A percentile compares a stretch with the other conserved stretches of the same genome.
Conservation (phyloP, 1,284 basidiomycete genomes). For the Ceratobasidium papillatum region DNA sequence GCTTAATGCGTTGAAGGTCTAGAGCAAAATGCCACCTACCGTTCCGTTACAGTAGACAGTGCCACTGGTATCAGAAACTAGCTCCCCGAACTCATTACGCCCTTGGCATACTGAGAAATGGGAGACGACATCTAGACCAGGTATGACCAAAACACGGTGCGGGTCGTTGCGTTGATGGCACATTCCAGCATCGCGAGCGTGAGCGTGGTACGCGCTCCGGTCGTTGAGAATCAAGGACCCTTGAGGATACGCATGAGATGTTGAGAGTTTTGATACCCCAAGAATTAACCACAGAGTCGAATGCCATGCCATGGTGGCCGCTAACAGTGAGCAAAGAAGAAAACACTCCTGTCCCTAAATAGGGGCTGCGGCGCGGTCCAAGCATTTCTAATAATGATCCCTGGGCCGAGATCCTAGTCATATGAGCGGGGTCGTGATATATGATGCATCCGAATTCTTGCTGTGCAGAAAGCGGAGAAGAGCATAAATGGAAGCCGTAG, state of each 20-base stretch:
- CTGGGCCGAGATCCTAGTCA: background rate
- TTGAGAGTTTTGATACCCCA: background rate
- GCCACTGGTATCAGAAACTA: conserved; percentile 19
- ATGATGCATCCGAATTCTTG: background rate
- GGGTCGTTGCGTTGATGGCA: conserved; percentile 17
- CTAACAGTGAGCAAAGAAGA: background rate
- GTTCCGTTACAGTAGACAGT: conserved; percentile 25
- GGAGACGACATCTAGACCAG: conserved; percentile 16
- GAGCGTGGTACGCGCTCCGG: conserved; percentile 8
- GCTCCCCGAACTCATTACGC: conserved; percentile 31
- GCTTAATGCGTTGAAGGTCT: background rate
- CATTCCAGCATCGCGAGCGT: conserved; percentile 28
- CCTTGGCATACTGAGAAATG: conserved; percentile 23
- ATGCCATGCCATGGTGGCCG: background rate
- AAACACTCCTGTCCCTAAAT: background rate
- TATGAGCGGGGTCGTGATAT: background rate
- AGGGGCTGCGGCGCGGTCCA: background rate
- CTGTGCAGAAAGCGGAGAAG: background rate
- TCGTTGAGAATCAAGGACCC: conserved; percentile 25
- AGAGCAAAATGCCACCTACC: background rate
- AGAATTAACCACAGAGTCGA: background rate
- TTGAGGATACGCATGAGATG: background rate
- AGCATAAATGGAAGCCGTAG: background rate
- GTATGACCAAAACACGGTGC: conserved; percentile 7
- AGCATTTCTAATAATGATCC: background rate